Percentiles rank a stretch among this genome's conserved stretches.
Evolutionary conservation across 768 basidiomycete species (phyloP).

Genomic region (Tephrocybe sp.): DNA sequence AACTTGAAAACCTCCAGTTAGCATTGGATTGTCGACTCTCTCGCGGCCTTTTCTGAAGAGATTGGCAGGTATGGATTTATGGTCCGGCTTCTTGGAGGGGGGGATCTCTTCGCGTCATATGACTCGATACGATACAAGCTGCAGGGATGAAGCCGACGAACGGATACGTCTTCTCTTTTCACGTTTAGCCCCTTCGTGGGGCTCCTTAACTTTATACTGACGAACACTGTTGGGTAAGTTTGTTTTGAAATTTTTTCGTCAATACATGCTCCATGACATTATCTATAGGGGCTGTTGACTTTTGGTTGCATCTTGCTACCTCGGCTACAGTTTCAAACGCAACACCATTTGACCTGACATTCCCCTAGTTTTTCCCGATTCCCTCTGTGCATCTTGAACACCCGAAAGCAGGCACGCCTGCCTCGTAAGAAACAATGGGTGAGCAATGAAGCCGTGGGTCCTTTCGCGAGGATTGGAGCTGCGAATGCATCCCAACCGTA

Average conservation of each 20-base stretch:
- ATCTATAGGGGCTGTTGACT: neutral
- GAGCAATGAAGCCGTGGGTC: neutral
- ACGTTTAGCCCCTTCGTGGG: neutral
- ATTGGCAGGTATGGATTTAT: conserved; percentile 2
- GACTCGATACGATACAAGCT: neutral
- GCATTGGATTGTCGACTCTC: no score
- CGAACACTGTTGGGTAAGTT: conserved; percentile 1
- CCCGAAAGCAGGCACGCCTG: neutral
- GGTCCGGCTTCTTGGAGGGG: neutral
- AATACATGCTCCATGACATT: no score
- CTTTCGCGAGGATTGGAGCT: neutral
- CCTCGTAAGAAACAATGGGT: neutral
- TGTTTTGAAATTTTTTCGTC: no score
- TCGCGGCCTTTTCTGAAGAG: no score
- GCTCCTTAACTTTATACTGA: neutral
- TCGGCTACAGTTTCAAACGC: neutral
- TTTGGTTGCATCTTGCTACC: conserved; percentile 4
- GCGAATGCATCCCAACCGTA: neutral
- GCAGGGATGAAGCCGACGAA: neutral
- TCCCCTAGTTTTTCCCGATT: neutral
- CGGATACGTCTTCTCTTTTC: neutral
- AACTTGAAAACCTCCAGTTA: no score
- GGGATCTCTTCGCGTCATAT: neutral
- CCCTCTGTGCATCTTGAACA: neutral
- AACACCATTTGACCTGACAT: neutral